Conservation (phyloP, 495 filamentous ascomycete species). For the Apiosordaria backusii region DNA sequence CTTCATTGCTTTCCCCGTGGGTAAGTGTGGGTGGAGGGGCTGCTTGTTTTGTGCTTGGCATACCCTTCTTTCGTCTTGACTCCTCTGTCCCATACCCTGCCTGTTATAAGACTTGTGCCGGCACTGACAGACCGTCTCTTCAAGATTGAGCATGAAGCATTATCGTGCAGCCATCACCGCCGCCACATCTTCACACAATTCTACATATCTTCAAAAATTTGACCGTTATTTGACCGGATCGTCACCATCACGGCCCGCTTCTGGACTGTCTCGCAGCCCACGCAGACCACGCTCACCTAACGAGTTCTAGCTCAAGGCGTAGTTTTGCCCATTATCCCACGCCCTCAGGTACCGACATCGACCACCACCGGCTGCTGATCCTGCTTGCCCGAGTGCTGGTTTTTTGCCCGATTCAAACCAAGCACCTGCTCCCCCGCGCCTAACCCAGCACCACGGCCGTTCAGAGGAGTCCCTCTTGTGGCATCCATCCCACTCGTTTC, state of each 20-base stretch:
- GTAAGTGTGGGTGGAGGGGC: constrained; percentile 10
- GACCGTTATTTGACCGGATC: constrained; percentile 36
- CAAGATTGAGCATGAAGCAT: background rate
- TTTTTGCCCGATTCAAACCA: background rate
- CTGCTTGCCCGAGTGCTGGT: background rate
- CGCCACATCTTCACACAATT: constrained; percentile 24
- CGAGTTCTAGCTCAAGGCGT: constrained; percentile 5
- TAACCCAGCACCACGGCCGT: constrained; percentile 1
- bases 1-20: constrained; percentile 22
- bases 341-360: background rate
- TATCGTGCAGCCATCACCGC: constrained; percentile 11
- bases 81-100: constrained; percentile 1
- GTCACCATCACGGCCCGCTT: constrained; percentile 23
- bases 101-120: background rate
- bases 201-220: constrained; percentile 31
- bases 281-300: constrained; percentile 6
- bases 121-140: background rate
- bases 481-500: constrained; percentile 1
- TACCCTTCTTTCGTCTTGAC: constrained; percentile 9
- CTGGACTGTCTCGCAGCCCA: constrained; percentile 14
- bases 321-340: constrained; percentile 1
- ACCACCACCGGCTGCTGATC: background rate
- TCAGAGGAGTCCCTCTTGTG: constrained; percentile 17
- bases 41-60: constrained; percentile 23
- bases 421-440: background rate